Evolutionary conservation across 305 asterid species (phyloP).

Genomic region (Fraxinus ornus): DNA sequence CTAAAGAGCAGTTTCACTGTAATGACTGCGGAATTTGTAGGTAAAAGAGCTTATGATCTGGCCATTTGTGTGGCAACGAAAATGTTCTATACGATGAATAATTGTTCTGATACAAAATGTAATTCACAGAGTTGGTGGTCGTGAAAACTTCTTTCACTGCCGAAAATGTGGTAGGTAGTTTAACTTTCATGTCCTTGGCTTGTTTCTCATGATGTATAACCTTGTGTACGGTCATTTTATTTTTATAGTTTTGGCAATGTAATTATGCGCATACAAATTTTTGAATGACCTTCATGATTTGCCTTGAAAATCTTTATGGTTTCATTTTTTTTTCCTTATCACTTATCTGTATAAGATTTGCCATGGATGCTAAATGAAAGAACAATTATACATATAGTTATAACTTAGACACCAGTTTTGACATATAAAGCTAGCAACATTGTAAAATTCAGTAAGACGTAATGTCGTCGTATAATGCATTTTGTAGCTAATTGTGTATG

Average conservation of each 20-base stretch:
- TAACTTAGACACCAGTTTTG: background rate
- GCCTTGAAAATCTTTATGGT: background rate
- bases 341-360: background rate
- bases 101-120: constrained; percentile 23
- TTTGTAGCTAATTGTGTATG: background rate
- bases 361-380: background rate
- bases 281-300: constrained; percentile 13
- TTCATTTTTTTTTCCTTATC: background rate
- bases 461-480: background rate
- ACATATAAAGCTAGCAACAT: background rate
- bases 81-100: background rate
- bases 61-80: background rate
- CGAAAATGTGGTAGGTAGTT: constrained; percentile 74
- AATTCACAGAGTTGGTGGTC: constrained; percentile 81
- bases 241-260: background rate
- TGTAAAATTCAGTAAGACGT: background rate
- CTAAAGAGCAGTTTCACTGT: constrained; percentile 79
- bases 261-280: background rate
- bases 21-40: constrained; percentile 93
- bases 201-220: constrained; percentile 15
- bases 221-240: constrained; percentile 1
- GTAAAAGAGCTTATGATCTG: constrained; percentile 38
- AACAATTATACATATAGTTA: background rate
- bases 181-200: background rate
- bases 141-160: constrained; percentile 83